These are phyloP conservation scores for Dendrocalamus latiflorus DNA, from an alignment of 202 grass and related monocot species.

Conservation along the genomic window DNA sequence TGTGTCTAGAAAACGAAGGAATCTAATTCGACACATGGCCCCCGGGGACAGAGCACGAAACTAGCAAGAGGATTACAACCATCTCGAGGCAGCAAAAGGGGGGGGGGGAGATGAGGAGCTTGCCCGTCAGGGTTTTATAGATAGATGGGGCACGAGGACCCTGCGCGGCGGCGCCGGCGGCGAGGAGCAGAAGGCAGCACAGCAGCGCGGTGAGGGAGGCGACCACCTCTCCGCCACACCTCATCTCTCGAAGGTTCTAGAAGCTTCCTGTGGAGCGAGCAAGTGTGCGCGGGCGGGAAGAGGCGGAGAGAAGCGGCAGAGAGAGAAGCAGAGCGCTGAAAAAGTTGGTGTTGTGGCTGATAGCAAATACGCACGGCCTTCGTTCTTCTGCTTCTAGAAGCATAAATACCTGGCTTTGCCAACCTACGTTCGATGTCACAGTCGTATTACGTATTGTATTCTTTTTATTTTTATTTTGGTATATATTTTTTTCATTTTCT, in stretches of 20 bases:
- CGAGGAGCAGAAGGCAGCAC: constrained; percentile 34
- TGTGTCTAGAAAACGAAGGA: too few relatives aligned
- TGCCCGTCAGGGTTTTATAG: constrained; percentile 59
- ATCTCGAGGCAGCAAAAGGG: neutral
- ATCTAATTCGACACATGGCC: too few relatives aligned
- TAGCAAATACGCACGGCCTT: neutral
- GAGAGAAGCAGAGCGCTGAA: constrained; percentile 4
- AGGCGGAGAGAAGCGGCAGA: neutral
- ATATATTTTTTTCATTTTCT: too few relatives aligned
- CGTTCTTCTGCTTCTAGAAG: too few relatives aligned
- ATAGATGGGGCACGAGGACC: neutral
- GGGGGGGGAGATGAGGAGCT: neutral
- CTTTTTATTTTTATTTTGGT: too few relatives aligned
- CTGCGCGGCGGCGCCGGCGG: constrained; percentile 33
- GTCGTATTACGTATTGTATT: too few relatives aligned
- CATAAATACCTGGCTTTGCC: too few relatives aligned
- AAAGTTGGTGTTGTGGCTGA: neutral
- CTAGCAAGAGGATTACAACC: neutral
- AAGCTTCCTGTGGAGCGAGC: neutral
- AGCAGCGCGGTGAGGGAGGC: constrained; percentile 8
- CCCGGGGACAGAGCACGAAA: too few relatives aligned
- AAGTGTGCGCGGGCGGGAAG: neutral
- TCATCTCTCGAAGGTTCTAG: constrained; percentile 25
- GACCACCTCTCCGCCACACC: neutral
- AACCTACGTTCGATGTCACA: too few relatives aligned